Evolutionary conservation across 2,329 filamentous ascomycete genomes (phyloP).

Genomic region (Gnomoniopsis sp.): DNA sequence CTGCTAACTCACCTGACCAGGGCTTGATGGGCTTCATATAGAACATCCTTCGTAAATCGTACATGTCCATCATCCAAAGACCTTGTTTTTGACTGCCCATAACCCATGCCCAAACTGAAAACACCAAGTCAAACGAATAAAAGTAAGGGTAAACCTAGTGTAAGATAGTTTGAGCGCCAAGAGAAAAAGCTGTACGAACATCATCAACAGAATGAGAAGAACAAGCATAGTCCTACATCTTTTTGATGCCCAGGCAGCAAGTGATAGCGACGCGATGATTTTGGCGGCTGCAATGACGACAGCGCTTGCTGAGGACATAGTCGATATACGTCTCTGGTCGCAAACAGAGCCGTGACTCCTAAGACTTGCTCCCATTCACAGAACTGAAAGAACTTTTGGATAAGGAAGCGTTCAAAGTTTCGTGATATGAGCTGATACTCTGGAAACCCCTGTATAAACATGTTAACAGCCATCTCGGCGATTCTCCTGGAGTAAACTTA

Average conservation of each 20-base stretch:
- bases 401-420: slow-evolving; percentile 36
- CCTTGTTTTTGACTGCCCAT: background rate
- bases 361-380: slow-evolving; percentile 9
- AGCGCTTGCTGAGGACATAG: background rate
- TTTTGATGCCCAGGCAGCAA: background rate
- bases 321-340: background rate
- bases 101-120: background rate
- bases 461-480: background rate
- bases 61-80: background rate
- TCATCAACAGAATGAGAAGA: background rate
- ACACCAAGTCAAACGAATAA: background rate
- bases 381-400: slow-evolving; percentile 18
- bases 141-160: background rate
- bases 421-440: slow-evolving; percentile 62
- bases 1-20: too few species aligned
- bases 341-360: background rate
- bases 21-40: background rate
- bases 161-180: background rate
- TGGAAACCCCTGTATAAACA: slow-evolving; percentile 53
- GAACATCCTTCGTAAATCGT: slow-evolving; percentile 15
- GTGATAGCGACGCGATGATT: background rate
- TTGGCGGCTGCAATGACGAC: background rate
- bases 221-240: background rate
- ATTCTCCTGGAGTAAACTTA: slow-evolving; percentile 29
- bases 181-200: background rate